Percentiles rank a stretch among this genome's conserved stretches.
Conservation (phyloP, 148 eudicot genomes). For the Rhododendron kiyosumense region DNA sequence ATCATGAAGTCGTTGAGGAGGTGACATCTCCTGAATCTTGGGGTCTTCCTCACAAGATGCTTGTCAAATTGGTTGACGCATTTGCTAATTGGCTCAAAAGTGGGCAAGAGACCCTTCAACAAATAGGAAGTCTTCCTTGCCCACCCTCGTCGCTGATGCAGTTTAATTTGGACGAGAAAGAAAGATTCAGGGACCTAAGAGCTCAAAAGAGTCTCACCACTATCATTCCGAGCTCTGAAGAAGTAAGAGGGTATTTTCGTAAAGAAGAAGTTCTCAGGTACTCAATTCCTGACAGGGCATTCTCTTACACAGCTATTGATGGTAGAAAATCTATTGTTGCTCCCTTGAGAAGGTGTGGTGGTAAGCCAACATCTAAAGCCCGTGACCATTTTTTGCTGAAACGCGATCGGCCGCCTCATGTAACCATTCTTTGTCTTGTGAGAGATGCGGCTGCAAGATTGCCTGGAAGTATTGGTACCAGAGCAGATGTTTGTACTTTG, state of each 20-base stretch:
- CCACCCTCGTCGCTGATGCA: conserved; percentile 74
- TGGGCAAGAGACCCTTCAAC: conserved; percentile 85
- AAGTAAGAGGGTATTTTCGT: conserved; percentile 74
- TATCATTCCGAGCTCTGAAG: conserved; percentile 73
- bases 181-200: conserved; percentile 80
- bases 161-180: conserved; percentile 75
- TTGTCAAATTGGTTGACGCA: conserved; percentile 82
- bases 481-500: conserved; percentile 93
- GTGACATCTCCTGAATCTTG: conserved; percentile 82
- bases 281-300: conserved; percentile 86
- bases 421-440: conserved; percentile 93
- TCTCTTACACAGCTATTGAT: conserved; percentile 89
- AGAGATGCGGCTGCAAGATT: conserved; percentile 96
- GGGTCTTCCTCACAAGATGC: conserved; percentile 83
- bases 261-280: conserved; percentile 83
- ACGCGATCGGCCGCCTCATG: conserved; percentile 92
- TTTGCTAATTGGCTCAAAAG: conserved; percentile 95
- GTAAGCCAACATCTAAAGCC: conserved; percentile 95
- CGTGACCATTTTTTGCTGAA: conserved; percentile 92
- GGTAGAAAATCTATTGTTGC: conserved; percentile 95
- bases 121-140: conserved; percentile 85
- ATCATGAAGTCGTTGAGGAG: conserved; percentile 50
- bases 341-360: conserved; percentile 91
- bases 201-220: conserved; percentile 95
- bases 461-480: conserved; percentile 91